Evolutionary conservation across 176 grass and related monocot genomes (phyloP), one percentile per base, ranked within the genome.

Genomic region (Alloteropsis semialata): DNA sequence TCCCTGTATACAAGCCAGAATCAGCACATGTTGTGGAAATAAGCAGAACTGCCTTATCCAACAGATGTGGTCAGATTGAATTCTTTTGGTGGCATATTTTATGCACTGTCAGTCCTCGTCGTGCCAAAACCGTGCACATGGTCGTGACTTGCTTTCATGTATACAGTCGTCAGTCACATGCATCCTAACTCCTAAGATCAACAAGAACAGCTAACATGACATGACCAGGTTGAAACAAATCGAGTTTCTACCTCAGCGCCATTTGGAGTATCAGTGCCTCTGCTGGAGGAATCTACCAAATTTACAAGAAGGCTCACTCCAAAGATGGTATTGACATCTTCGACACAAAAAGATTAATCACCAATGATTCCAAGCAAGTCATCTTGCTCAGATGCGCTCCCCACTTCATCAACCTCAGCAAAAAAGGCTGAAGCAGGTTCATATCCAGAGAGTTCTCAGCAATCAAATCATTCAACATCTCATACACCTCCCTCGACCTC

Each of bases 381-480:
- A 81, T 85, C 55, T 37, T 89, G 71, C 43, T 81, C 82, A 37
- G 28, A 76, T 72, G 43, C 45, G 34, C 27, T 83, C n/a, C 54
- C 84, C 46, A 86, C 83, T 86, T 88, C 74, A 72, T 78, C 66
- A 82, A 72, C 72, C 55, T 82, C 72, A 83, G 75, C 44, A 77
- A 87, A 82, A 39, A 28, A 74, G 65, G 69, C 54, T 62, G 82
- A 44, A 81, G 82, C 58, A 85, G 85, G 87, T 34, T 85, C 76
- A 87, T 90, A 87, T 62, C 83, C 86, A 50, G 82, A 82, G 33
- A 84, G 62, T 75, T 85, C 78, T 92, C 88, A 92, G 43, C 74
- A 81, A 89, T 89, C 77, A 97, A 81, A 75, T 91, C 80, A 76
- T 87, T 65, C 73, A 94, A 83, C 81, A 91, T 89, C 37, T 87